phyloP scores from a whole-genome alignment of 116 monocot species.

The Zostera marina region DNA sequence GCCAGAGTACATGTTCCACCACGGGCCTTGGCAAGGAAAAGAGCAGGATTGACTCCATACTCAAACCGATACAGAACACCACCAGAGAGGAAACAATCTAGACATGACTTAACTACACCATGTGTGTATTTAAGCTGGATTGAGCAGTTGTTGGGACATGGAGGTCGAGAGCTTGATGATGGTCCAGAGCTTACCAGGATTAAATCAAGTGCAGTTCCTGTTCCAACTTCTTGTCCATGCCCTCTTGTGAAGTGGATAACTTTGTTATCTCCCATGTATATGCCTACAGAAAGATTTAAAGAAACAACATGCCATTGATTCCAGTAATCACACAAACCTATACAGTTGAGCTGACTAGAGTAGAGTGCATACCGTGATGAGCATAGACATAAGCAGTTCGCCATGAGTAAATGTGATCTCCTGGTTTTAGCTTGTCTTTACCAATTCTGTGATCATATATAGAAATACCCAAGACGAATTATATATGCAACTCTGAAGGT shows the following conservation, averaged over 20 bases:
- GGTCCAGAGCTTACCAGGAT: constrained; percentile 44
- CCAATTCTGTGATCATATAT: constrained; percentile 16
- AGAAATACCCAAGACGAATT: neutral
- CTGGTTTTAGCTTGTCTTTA: constrained; percentile 45
- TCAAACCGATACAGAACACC: constrained; percentile 70
- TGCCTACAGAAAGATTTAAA: constrained; percentile 27
- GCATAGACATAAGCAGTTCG: constrained; percentile 54
- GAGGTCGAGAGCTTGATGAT: neutral
- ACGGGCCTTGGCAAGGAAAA: constrained; percentile 74
- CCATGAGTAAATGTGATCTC: constrained; percentile 85
- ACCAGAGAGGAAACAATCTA: constrained; percentile 60
- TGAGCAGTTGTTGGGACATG: constrained; percentile 24
- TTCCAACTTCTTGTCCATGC: constrained; percentile 57
- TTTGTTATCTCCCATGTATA: constrained; percentile 49
- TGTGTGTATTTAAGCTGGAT: constrained; percentile 11
- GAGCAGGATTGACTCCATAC: constrained; percentile 47
- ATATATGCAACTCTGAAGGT: neutral
- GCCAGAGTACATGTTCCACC: constrained; percentile 80
- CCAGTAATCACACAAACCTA: neutral
- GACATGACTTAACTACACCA: constrained; percentile 61
- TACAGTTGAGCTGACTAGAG: neutral
- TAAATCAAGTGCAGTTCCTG: constrained; percentile 47
- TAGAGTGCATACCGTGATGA: constrained; percentile 46
- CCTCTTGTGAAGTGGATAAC: constrained; percentile 80
- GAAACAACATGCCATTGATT: neutral